phyloP scores from a whole-genome alignment of 164 flowering plant genomes.

The Cinnamomum chago region DNA sequence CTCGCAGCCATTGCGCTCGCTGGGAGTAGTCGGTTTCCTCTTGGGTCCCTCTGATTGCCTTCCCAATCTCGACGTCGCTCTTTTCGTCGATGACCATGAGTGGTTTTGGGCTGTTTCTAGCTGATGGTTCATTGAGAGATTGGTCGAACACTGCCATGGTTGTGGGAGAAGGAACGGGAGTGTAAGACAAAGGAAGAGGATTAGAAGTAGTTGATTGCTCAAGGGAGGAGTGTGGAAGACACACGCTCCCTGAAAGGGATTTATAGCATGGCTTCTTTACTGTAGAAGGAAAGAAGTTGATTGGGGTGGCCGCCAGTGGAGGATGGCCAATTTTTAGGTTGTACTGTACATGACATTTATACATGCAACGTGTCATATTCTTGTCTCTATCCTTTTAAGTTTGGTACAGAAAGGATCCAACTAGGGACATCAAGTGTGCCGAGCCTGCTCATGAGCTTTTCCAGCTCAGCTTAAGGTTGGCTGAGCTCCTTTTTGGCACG shows the following conservation, averaged over 20 bases:
- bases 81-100: background rate
- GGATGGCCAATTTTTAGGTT: background rate
- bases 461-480: no score
- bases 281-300: background rate
- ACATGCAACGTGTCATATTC: background rate
- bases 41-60: background rate
- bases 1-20: conserved; percentile 28
- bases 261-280: background rate
- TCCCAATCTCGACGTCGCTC: background rate
- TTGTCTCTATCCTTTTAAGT: background rate
- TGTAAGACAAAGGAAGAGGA: background rate
- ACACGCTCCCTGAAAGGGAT: background rate
- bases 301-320: background rate
- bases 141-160: background rate
- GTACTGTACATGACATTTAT: background rate
- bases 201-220: background rate
- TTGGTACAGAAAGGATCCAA: background rate
- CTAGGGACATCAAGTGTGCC: no score
- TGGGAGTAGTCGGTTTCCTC: conserved; percentile 23
- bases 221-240: background rate
- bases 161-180: background rate
- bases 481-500: no score
- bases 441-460: no score
- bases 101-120: background rate
- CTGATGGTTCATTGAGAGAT: background rate